Evolutionary conservation across 2,329 filamentous ascomycete genomes (phyloP).

Genomic region (Trichoderma asperellum): DNA sequence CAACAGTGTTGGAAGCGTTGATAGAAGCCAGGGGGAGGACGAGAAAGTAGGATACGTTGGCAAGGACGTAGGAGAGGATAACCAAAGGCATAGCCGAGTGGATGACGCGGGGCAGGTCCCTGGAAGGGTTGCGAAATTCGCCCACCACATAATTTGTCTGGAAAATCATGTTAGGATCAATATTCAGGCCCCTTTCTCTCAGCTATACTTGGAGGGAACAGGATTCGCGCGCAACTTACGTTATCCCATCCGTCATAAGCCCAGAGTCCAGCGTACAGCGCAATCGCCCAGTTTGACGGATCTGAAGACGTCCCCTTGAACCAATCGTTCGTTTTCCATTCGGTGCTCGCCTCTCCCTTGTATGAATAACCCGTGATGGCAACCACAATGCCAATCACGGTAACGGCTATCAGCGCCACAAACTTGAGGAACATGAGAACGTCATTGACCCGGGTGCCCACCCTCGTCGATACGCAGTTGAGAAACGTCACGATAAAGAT

Average conservation of each 20-base stretch:
- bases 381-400: conserved; percentile 85
- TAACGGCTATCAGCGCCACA: conserved; percentile 82
- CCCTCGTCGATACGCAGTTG: conserved; percentile 87
- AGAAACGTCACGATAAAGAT: conserved; percentile 77
- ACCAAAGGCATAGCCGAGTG: conserved; percentile 96
- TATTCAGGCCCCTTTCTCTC: not conserved
- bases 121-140: conserved; percentile 88
- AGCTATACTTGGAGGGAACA: not conserved
- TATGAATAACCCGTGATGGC: conserved; percentile 82
- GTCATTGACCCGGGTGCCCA: conserved; percentile 87
- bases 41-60: conserved; percentile 92
- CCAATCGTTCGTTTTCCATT: conserved; percentile 89
- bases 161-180: not conserved
- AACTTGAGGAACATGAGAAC: conserved; percentile 98
- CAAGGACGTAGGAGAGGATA: conserved; percentile 85
- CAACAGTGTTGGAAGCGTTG: conserved; percentile 91
- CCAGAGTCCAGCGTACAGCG: conserved; percentile 94
- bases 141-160: conserved; percentile 97
- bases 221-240: conserved; percentile 56
- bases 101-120: conserved; percentile 91
- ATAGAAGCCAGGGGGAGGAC: conserved; percentile 82
- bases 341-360: conserved; percentile 72
- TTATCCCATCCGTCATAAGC: conserved; percentile 99
- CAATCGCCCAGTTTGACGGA: conserved; percentile 87
- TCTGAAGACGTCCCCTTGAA: conserved; percentile 83